A percentile compares a stretch with the other conserved stretches of the same genome.
phyloP scores from a whole-genome alignment of 495 filamentous ascomycete genomes.

The Podospora tetraspora region DNA sequence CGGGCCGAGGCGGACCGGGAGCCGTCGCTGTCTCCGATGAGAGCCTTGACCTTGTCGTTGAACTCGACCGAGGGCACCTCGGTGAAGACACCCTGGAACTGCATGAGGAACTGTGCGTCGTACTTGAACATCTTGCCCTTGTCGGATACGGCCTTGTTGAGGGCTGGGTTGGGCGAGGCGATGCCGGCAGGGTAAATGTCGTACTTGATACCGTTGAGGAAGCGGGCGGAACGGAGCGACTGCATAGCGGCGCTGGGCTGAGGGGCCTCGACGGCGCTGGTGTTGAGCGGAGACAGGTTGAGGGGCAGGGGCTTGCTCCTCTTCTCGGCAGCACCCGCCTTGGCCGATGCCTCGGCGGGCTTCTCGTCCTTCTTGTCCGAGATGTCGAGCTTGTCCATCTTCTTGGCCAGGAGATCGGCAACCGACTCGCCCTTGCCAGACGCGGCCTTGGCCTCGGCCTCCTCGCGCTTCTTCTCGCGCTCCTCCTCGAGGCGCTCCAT shows the following conservation, averaged over 20 bases:
- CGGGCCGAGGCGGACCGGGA: constrained; percentile 68
- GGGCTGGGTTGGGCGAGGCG: constrained; percentile 79
- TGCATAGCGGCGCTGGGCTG: constrained; percentile 91
- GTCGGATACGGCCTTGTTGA: constrained; percentile 68
- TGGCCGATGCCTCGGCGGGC: constrained; percentile 42
- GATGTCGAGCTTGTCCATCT: constrained; percentile 40
- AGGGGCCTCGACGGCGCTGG: constrained; percentile 75
- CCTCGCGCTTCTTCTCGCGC: constrained; percentile 44
- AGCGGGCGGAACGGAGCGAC: constrained; percentile 79
- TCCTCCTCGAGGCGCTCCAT: constrained; percentile 55
- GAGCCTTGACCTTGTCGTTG: constrained; percentile 75
- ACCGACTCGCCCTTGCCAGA: constrained; percentile 24
- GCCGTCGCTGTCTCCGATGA: constrained; percentile 67
- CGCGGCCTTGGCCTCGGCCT: constrained; percentile 16
- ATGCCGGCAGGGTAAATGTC: constrained; percentile 80
- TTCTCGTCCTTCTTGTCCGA: constrained; percentile 31
- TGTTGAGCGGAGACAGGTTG: constrained; percentile 70
- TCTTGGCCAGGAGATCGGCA: constrained; percentile 38
- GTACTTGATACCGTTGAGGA: constrained; percentile 52
- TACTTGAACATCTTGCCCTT: constrained; percentile 85
- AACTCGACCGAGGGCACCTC: constrained; percentile 94
- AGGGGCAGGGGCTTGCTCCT: constrained; percentile 73
- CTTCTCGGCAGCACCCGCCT: constrained; percentile 47
- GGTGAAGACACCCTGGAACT: constrained; percentile 90
- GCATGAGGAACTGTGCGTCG: constrained; percentile 91